phyloP scores from a whole-genome alignment of 331 rosid species.

The Malus hybrid region DNA sequence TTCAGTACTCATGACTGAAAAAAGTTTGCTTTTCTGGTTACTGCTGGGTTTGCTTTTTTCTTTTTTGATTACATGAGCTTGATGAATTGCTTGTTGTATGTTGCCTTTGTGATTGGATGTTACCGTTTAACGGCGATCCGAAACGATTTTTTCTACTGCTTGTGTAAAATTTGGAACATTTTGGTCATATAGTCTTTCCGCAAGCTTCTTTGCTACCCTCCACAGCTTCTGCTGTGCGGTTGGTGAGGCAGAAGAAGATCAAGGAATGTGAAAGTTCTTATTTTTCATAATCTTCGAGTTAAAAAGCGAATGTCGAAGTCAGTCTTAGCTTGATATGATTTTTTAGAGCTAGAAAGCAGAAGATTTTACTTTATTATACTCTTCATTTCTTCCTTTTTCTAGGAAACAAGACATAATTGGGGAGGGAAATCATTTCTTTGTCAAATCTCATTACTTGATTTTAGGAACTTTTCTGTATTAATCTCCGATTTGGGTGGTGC shows the following conservation, averaged over 20 bases:
- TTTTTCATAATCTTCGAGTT: background rate
- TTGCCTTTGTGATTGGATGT: background rate
- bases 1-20: background rate
- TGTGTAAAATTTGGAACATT: background rate
- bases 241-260: too few relatives aligned
- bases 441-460: background rate
- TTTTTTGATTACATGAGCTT: conserved; percentile 10
- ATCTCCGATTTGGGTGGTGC: background rate
- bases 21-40: conserved; percentile 11
- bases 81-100: conserved; percentile 11
- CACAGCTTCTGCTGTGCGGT: too few relatives aligned
- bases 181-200: background rate
- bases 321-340: background rate
- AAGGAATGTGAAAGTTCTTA: background rate
- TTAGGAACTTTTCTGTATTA: background rate
- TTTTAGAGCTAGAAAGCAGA: background rate
- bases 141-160: background rate
- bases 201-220: too few relatives aligned
- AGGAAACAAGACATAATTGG: background rate
- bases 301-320: background rate
- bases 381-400: conserved; percentile 7
- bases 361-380: background rate
- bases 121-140: background rate
- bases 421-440: background rate
- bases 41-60: conserved; percentile 10